phyloP scores from a whole-genome alignment of 2,329 filamentous ascomycete genomes.

The Elsinoe fawcettii region DNA sequence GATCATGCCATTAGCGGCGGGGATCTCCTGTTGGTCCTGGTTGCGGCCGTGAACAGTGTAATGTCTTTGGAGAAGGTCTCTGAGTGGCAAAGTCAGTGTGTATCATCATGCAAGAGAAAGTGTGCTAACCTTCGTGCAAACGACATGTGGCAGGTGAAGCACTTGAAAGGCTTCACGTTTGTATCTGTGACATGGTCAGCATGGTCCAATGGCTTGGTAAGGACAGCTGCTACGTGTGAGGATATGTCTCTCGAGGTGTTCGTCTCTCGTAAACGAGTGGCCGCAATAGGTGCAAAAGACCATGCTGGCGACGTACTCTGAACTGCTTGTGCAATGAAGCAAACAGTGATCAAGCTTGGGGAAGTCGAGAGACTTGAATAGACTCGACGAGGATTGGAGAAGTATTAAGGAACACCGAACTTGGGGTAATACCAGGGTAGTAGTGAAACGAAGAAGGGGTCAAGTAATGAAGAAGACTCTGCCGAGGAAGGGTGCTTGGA shows the following conservation, averaged over 20 bases:
- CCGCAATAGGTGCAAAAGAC: slow-evolving; percentile 49
- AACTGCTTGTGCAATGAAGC: background rate
- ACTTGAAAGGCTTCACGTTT: slow-evolving; percentile 50
- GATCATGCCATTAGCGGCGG: slow-evolving; percentile 43
- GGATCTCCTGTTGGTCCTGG: slow-evolving; percentile 42
- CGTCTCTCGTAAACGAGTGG: slow-evolving; percentile 46
- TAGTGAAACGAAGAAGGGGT: slow-evolving; percentile 5
- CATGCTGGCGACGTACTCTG: slow-evolving; percentile 31
- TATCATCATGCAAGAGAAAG: slow-evolving; percentile 3
- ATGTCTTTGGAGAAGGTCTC: slow-evolving; percentile 45
- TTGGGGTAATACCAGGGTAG: background rate
- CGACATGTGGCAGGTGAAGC: slow-evolving; percentile 48
- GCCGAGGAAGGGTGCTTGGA: slow-evolving; percentile 8
- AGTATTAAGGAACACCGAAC: background rate
- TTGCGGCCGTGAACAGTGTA: slow-evolving; percentile 46
- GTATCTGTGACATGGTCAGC: slow-evolving; percentile 33
- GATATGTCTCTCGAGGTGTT: slow-evolving; percentile 46
- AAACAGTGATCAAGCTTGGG: background rate
- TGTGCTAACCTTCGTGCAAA: slow-evolving; percentile 41
- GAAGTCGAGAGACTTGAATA: background rate
- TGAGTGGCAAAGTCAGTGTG: slow-evolving; percentile 22
- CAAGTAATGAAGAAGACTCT: background rate
- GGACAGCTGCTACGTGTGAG: slow-evolving; percentile 39
- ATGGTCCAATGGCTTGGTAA: background rate
- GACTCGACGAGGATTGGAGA: background rate